Evolutionary conservation across 2,329 filamentous ascomycete genomes (phyloP), one percentile per base, ranked within the genome.

Genomic region (Pseudopithomyces maydicus): DNA sequence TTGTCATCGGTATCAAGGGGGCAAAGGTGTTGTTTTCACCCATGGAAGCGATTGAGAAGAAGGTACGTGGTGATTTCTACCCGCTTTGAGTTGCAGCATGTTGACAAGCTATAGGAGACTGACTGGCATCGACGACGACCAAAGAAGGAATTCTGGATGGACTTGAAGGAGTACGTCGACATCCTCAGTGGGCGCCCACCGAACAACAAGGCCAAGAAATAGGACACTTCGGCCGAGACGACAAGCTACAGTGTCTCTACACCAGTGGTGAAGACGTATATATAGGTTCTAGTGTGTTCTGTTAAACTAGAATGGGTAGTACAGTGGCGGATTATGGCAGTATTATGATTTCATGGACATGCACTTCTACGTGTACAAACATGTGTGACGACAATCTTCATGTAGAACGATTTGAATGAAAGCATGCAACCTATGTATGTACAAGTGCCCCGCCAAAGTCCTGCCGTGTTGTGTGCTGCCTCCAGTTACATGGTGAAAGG

Each of bases 91-190:
- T 8, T 29, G 26, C 26, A 8, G 20, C 32, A 48, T 26, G 42
- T 33, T 41, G 47, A 54, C 42, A 20, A 35, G 23, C 4, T 7
- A 14, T 38, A 86, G 22, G 90, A 93, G 70, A 98, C 95, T 3
- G 94, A 99, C 79, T 99, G 95, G 95, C 86, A 88, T 63, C 92
- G 96, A 76, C 84, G 95, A 49, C 84, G 95, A 49, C 94, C 95
- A 45, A 91, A 87, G 78, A 79, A 87, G 53, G 91, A 95, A 65
- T 93, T 92, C 81, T 99, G 95, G 95, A 81, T 91, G 67, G 83
- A 82, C 48, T 81, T 97, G 75, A 91, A 92, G 77, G 83, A 88
- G 48, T 86, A 92, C 26, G 93, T 97, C 2, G 90, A 99, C 74
- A 89, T 92, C 33, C 79, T 99, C 32, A 90, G 89, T 49, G 94